Percentiles rank a stretch among this genome's conserved stretches.
phyloP scores from a whole-genome alignment of 2,329 filamentous ascomycete species.

The Alternaria triticimaculans region DNA sequence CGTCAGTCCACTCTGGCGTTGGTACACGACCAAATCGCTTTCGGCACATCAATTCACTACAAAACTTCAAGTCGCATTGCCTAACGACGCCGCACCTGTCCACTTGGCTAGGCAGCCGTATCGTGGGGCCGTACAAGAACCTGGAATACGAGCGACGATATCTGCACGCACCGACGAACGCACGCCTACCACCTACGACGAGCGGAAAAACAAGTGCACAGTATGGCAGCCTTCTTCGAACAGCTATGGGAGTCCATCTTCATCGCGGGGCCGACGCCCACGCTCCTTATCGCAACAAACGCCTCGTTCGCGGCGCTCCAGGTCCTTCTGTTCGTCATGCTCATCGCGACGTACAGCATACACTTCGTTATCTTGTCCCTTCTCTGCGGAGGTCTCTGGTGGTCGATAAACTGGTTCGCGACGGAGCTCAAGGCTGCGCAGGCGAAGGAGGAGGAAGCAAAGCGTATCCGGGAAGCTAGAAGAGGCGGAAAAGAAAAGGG shows the following conservation, averaged over 20 bases:
- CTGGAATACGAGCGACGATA: slow-evolving; percentile 4
- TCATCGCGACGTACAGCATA: slow-evolving; percentile 82
- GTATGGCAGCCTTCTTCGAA: slow-evolving; percentile 63
- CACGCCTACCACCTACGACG: not conserved
- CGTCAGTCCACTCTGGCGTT: slow-evolving; percentile 23
- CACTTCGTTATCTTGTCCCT: slow-evolving; percentile 86
- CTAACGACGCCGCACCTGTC: slow-evolving; percentile 13
- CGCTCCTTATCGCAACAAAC: slow-evolving; percentile 89
- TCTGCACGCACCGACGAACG: slow-evolving; percentile 7
- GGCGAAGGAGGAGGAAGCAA: slow-evolving; percentile 58
- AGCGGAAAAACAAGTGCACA: not conserved
- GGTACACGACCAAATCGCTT: slow-evolving; percentile 18
- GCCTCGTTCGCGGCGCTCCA: slow-evolving; percentile 86
- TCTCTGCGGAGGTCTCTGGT: slow-evolving; percentile 85
- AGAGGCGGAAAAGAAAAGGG: slow-evolving; percentile 51
- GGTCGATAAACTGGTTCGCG: slow-evolving; percentile 96
- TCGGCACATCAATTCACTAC: not conserved
- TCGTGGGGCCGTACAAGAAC: slow-evolving; percentile 20
- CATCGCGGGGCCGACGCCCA: slow-evolving; percentile 86
- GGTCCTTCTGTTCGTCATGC: slow-evolving; percentile 74
- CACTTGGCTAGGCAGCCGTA: slow-evolving; percentile 32
- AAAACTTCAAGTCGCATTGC: slow-evolving; percentile 15
- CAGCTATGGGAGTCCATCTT: slow-evolving; percentile 93
- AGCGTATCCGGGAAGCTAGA: slow-evolving; percentile 51
- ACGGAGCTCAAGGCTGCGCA: slow-evolving; percentile 63